Base-by-base conservation (phyloP, 768 basidiomycete species). In the Auricularia auricula-judae region DNA sequence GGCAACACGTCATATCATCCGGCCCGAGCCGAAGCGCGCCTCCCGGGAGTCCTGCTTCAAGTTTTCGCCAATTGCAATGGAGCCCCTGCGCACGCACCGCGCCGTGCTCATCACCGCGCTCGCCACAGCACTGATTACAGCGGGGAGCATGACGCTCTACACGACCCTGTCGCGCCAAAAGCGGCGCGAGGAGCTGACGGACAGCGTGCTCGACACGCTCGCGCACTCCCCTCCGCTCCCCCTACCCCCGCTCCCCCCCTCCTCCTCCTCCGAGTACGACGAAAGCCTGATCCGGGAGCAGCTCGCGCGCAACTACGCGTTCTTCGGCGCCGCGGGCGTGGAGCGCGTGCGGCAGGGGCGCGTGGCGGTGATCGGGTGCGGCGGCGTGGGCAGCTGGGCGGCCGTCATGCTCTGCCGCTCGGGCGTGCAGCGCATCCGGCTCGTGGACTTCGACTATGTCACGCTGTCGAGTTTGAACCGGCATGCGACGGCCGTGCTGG, bases 361-460 rank as follows among this genome's bases (percentile, higher is more conserved):
- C 3, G 94, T 98, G 1, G 93, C 92, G 18, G 78, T 98, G 21
- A 87, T 99, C 3, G 97, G 97, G 4, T 93, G 94, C 68, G 97
- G 97, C 65, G 96, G 97, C 2, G 97, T 99, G 0, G 97, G 97
- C 0, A 94, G 91, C 71, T 96, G 93, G 91, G 90, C 87, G 43
- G 93, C 94, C 16, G 84, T 96, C 36, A 96, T 96, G 96, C 84
- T 93, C 29, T 29, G 29, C 33, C 69, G 16, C 68, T 91, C 90
- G 42, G 90, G 91, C 34, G 80, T 93, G 23, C 83, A 86, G 33
- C 85, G 82, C 64, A 85, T 92, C 68, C 83, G 91, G 23, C 80
- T 93, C n/a, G 77, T 93, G 10, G 92, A 98, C 78, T 98, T 98
- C 73, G 97, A 98, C 82, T 86, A 95, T 68, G 95, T 98, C 67